A percentile compares a stretch with the other conserved stretches of the same genome.
phyloP scores from a whole-genome alignment of 768 basidiomycete species.

The Pisolithus albus region DNA sequence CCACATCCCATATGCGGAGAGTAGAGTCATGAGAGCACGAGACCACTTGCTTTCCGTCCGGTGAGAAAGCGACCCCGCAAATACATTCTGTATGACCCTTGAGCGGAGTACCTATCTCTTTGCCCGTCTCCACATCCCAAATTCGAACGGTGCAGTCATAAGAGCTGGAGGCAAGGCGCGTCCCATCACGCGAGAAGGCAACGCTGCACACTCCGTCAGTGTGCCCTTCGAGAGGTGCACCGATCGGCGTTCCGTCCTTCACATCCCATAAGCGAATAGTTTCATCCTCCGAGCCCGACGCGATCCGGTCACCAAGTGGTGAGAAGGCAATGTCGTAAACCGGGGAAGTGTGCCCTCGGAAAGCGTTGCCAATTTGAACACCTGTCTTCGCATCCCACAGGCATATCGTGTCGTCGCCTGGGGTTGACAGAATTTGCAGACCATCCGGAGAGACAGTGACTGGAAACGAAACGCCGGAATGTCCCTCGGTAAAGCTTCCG shows the following conservation, averaged over 20 bases:
- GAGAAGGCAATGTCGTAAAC: conserved; percentile 9
- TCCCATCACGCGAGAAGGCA: conserved; percentile 15
- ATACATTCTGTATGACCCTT: background rate
- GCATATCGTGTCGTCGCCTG: conserved; percentile 4
- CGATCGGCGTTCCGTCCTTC: background rate
- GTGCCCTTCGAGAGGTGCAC: conserved; percentile 10
- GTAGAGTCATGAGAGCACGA: background rate
- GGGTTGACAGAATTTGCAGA: conserved; percentile 4
- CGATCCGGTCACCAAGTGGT: conserved; percentile 9
- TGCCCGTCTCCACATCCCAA: conserved; percentile 7
- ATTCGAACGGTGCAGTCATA: conserved; percentile 9
- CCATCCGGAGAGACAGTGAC: conserved; percentile 18
- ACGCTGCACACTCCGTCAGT: conserved; percentile 8
- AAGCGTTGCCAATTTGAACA: background rate
- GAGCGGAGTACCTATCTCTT: background rate
- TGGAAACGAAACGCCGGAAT: conserved; percentile 3
- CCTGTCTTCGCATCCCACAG: conserved; percentile 6
- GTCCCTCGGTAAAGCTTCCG: conserved; percentile 2
- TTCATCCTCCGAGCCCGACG: conserved; percentile 5
- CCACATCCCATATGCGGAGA: conserved; percentile 1
- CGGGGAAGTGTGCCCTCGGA: background rate
- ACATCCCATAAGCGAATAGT: conserved; percentile 5
- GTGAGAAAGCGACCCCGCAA: conserved; percentile 1
- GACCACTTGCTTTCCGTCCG: conserved; percentile 1
- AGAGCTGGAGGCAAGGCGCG: conserved; percentile 15